Conservation (phyloP, 768 basidiomycete genomes). For the Chlorophyllum brunneum region DNA sequence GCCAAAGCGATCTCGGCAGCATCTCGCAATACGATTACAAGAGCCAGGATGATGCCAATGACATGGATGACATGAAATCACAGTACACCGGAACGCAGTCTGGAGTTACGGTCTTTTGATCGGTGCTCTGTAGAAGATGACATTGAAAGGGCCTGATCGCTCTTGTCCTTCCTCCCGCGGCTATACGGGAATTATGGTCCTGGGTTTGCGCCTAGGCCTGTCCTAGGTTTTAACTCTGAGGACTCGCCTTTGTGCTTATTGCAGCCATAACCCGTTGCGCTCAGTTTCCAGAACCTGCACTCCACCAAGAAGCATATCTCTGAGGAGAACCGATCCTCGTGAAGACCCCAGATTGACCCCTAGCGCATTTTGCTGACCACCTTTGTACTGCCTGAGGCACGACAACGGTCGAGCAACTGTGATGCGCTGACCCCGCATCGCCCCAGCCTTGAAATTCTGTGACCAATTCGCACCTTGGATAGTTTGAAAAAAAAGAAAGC, state of each 20-base stretch:
- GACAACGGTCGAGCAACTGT: not conserved
- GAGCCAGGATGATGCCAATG: slow-evolving; percentile 80
- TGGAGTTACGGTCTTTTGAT: slow-evolving; percentile 84
- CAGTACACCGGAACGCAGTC: slow-evolving; percentile 85
- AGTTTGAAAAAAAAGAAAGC: not conserved
- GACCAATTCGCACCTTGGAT: too few relatives aligned
- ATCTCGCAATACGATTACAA: slow-evolving; percentile 80
- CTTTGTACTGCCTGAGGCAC: too few relatives aligned
- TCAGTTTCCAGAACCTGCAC: slow-evolving; percentile 3
- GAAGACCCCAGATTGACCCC: not conserved
- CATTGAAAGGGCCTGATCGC: not conserved
- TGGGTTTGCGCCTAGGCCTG: slow-evolving; percentile 4
- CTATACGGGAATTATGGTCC: slow-evolving; percentile 4
- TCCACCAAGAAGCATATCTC: not conserved
- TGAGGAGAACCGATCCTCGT: not conserved
- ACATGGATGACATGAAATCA: slow-evolving; percentile 84
- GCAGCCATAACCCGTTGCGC: not conserved
- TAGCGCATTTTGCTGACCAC: not conserved
- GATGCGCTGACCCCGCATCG: too few relatives aligned
- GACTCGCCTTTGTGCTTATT: not conserved
- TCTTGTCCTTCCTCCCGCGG: not conserved
- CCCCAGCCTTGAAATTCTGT: too few relatives aligned
- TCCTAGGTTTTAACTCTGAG: not conserved
- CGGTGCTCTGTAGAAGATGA: not conserved
- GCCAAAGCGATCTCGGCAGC: slow-evolving; percentile 75